These are phyloP conservation scores for Serpula lacrymans DNA, from an alignment of 768 basidiomycete genomes.

Conservation along the genomic window DNA sequence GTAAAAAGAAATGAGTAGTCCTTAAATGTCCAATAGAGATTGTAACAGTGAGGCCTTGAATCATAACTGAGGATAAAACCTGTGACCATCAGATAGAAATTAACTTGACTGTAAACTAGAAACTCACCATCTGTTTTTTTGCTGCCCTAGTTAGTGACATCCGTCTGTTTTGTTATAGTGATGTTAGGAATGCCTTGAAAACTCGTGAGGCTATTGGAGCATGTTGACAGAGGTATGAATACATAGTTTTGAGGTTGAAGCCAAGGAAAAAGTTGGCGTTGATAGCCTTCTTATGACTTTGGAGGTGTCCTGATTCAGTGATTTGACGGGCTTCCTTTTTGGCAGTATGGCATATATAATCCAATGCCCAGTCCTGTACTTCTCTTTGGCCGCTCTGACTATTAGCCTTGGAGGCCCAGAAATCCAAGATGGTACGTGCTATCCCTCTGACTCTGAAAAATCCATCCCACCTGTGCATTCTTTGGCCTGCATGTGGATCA, in stretches of 20 bases:
- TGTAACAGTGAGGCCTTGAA: background rate
- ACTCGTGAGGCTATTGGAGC: constrained; percentile 12
- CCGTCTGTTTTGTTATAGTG: constrained; percentile 3
- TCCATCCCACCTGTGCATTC: constrained; percentile 16
- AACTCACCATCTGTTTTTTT: constrained; percentile 13
- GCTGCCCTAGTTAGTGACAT: background rate
- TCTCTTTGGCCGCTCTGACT: constrained; percentile 9
- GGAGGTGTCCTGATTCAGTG: constrained; percentile 14
- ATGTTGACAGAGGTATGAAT: background rate
- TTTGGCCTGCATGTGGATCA: constrained; percentile 17
- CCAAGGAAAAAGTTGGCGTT: background rate
- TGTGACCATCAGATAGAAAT: no score
- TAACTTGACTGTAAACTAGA: no score
- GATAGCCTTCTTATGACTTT: constrained; percentile 6
- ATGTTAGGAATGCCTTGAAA: constrained; percentile 17
- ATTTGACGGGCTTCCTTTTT: constrained; percentile 15
- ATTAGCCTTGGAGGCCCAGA: constrained; percentile 21
- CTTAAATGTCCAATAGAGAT: no score
- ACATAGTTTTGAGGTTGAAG: background rate
- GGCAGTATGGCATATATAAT: constrained; percentile 12
- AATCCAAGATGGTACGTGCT: constrained; percentile 18
- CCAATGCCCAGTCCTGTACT: constrained; percentile 22
- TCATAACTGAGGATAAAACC: background rate
- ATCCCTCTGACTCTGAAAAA: constrained; percentile 18
- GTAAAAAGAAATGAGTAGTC: no score